Evolutionary conservation across 306 rosid genomes (phyloP).

Genomic region (Fragaria ananassa): DNA sequence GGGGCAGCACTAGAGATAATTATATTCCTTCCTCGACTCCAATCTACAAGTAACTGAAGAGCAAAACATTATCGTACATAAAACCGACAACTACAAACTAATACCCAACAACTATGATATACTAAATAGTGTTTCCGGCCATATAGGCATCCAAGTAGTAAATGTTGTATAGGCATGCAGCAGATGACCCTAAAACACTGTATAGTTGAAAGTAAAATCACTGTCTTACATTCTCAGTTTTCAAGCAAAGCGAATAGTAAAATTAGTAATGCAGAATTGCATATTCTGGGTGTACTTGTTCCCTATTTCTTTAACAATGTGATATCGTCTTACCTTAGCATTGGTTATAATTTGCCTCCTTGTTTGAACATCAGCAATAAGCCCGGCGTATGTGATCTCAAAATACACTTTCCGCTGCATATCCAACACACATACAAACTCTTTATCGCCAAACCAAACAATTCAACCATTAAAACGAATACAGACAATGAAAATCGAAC

Average conservation of each 20-base stretch:
- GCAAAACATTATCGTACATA: conserved; percentile 12
- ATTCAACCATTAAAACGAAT: neutral
- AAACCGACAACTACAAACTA: neutral
- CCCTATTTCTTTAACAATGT: neutral
- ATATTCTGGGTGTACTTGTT: neutral
- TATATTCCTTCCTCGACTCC: conserved; percentile 77
- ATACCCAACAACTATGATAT: neutral
- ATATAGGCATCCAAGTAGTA: neutral
- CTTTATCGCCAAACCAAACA: neutral
- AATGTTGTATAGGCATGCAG: neutral
- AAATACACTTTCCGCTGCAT: conserved; percentile 77
- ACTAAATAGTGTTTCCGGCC: neutral
- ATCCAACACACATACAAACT: conserved; percentile 19
- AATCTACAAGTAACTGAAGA: conserved; percentile 71
- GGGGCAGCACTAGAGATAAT: conserved; percentile 74
- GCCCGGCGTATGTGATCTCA: conserved; percentile 59
- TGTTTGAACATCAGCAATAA: conserved; percentile 45
- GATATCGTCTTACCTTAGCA: conserved; percentile 49
- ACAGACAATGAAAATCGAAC: conserved; percentile 20
- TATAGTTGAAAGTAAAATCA: neutral
- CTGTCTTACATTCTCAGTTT: neutral
- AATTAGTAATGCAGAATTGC: neutral
- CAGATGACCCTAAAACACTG: neutral
- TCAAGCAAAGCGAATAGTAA: neutral
- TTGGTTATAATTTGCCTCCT: conserved; percentile 69